Base-by-base conservation (phyloP, 768 basidiomycete species). In the Coprinopsis strossmayeri region DNA sequence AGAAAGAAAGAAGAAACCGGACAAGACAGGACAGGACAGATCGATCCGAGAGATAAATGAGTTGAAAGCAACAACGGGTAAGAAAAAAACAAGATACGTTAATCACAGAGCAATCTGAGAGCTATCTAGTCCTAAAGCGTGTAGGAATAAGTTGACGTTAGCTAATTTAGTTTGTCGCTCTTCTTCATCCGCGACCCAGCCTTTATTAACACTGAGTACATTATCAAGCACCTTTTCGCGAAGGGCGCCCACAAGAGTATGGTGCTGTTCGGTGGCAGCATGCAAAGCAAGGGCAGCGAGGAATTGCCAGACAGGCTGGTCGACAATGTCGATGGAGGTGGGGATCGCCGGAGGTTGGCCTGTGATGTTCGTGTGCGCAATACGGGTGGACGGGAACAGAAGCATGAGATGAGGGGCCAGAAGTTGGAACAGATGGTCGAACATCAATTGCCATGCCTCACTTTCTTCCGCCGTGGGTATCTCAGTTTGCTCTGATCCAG, bases 291-390 rank as follows among this genome's bases (percentile, higher is more conserved):
- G 68, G 1, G 91, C 83, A 5, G 92, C 90, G 28, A 96, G 77
- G 74, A 93, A 90, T 61, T 89, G 86, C 92, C 93, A 96, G n/a
- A 91, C 88, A 12, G 87, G 89, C 63, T 89, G 87, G 66, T 95
- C 91, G 47, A 87, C 73, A 50, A 77, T 72, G 61, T 88, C 87
- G 26, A 76, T 73, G 1, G 74, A 67, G 15, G 69, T 64, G 23
- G 64, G 52, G 32, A 65, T 67, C 24, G 66, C 66, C 13, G 61
- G 66, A 2, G 50, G 50, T 39, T 64, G 69, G 32, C 60, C 63
- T 37, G 50, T 52, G 49, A 72, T 62, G 35, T 57, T 53, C 9
- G 59, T 55, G 44, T 57, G 55, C 43, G 82, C 55, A 46, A 73
- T 79, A 45, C 92, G 84, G 15, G 87, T 84, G 2, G 95, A 96